These are phyloP conservation scores for Wallacemonas sp. DNA, from an alignment of 208 protist species.

Conservation along the genomic window DNA sequence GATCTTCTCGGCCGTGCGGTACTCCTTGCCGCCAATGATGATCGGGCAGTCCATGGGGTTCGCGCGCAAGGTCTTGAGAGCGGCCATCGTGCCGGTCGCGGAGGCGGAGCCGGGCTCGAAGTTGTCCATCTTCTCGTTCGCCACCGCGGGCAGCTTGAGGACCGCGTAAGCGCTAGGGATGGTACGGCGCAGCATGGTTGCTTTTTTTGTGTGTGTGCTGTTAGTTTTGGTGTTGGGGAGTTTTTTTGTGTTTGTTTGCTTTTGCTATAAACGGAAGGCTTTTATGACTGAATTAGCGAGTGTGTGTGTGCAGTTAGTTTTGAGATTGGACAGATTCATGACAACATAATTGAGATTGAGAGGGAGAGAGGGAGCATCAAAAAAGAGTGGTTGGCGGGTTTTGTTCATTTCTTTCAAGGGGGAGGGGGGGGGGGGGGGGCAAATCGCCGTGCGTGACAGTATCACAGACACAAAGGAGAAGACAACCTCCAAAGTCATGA, in stretches of 20 bases:
- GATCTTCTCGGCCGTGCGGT: constrained; percentile 71
- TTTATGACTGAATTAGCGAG: no score
- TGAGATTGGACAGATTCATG: no score
- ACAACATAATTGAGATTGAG: no score
- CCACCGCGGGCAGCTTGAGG: constrained; percentile 61
- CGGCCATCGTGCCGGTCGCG: constrained; percentile 55
- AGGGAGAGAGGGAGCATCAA: no score
- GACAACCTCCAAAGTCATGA: no score
- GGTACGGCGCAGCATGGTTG: constrained; percentile 77
- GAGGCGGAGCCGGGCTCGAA: constrained; percentile 81
- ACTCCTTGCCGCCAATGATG: constrained; percentile 89
- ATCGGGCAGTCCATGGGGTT: constrained; percentile 84
- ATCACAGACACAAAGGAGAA: no score
- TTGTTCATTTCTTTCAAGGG: no score
- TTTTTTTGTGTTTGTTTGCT: constrained; percentile 8
- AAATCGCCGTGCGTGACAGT: no score
- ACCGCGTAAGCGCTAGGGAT: constrained; percentile 57
- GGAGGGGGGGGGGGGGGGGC: no score
- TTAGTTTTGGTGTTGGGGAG: constrained; percentile 10
- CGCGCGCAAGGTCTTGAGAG: constrained; percentile 65
- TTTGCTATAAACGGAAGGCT: no score
- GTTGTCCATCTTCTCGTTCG: constrained; percentile 88
- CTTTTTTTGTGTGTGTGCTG: constrained; percentile 12
- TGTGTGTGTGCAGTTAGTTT: no score
- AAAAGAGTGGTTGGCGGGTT: no score